Evolutionary conservation across 208 protist species (phyloP).

Genomic region (Blastocrithidia nonstop): DNA sequence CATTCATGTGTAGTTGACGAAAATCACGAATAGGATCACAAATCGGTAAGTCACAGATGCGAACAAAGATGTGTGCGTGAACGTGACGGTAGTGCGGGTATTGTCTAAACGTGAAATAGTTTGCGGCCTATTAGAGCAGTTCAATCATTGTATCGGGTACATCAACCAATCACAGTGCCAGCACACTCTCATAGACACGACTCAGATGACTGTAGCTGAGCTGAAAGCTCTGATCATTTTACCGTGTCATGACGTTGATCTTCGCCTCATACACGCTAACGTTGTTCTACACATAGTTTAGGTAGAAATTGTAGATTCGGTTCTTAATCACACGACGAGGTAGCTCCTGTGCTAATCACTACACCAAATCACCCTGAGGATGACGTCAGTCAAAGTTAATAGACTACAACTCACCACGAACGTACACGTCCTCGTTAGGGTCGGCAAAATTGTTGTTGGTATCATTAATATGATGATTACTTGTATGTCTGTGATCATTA

Average conservation of each 20-base stretch:
- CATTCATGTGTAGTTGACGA: slow-evolving; percentile 95
- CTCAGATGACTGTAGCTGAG: slow-evolving; percentile 91
- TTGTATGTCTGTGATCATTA: not conserved
- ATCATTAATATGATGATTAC: slow-evolving; percentile 6
- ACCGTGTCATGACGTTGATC: slow-evolving; percentile 78
- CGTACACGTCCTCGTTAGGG: slow-evolving; percentile 42
- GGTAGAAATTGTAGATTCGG: slow-evolving; percentile 85
- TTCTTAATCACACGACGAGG: slow-evolving; percentile 77
- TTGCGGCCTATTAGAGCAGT: slow-evolving; percentile 94
- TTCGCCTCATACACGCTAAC: slow-evolving; percentile 71
- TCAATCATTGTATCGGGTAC: slow-evolving; percentile 93
- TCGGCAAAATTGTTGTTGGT: slow-evolving; percentile 14
- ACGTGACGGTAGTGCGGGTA: slow-evolving; percentile 92
- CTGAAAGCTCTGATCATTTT: slow-evolving; percentile 87
- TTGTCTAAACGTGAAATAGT: slow-evolving; percentile 75
- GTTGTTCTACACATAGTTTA: slow-evolving; percentile 75
- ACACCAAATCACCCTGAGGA: slow-evolving; percentile 67
- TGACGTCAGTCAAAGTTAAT: slow-evolving; percentile 80
- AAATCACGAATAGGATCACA: slow-evolving; percentile 96
- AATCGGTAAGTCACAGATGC: slow-evolving; percentile 94
- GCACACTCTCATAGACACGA: slow-evolving; percentile 64
- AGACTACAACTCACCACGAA: slow-evolving; percentile 55
- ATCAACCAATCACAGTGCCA: slow-evolving; percentile 95
- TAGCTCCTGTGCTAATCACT: slow-evolving; percentile 84
- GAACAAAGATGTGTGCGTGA: slow-evolving; percentile 88